Conservation (phyloP, 2,329 filamentous ascomycete genomes). For the Cladobotryum protrusum region DNA sequence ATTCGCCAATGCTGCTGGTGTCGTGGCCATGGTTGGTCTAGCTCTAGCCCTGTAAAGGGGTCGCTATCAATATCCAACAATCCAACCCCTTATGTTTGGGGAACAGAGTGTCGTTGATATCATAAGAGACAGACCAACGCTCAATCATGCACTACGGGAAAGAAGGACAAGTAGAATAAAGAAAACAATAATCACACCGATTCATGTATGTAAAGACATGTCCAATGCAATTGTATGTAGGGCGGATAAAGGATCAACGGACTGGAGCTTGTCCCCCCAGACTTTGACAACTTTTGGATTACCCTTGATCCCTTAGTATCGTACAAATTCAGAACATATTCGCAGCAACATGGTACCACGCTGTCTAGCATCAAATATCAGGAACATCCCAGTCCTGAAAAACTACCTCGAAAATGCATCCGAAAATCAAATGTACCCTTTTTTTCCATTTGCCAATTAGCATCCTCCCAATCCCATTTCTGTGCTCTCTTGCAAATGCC, state of each 20-base stretch:
- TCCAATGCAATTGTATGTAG: neutral
- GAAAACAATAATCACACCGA: neutral
- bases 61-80: neutral
- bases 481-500: neutral
- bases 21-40: slow-evolving; percentile 18
- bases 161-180: neutral
- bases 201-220: neutral
- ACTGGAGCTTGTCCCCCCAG: neutral
- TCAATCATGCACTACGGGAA: too few relatives aligned
- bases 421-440: slow-evolving; percentile 4
- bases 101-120: too few relatives aligned
- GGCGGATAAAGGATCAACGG: neutral
- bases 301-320: slow-evolving; percentile 9
- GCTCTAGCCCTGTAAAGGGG: slow-evolving; percentile 13
- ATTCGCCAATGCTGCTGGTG: slow-evolving; percentile 15
- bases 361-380: slow-evolving; percentile 16
- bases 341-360: slow-evolving; percentile 13
- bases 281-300: slow-evolving; percentile 9
- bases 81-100: too few relatives aligned
- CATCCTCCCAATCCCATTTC: slow-evolving; percentile 11
- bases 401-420: slow-evolving; percentile 5
- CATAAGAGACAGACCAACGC: too few relatives aligned
- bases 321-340: slow-evolving; percentile 14
- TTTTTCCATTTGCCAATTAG: slow-evolving; percentile 4
- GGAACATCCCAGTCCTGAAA: slow-evolving; percentile 7